Percentiles rank a stretch among this genome's conserved stretches.
Conservation (phyloP, 2,329 filamentous ascomycete species). For the Fusarium sp. region DNA sequence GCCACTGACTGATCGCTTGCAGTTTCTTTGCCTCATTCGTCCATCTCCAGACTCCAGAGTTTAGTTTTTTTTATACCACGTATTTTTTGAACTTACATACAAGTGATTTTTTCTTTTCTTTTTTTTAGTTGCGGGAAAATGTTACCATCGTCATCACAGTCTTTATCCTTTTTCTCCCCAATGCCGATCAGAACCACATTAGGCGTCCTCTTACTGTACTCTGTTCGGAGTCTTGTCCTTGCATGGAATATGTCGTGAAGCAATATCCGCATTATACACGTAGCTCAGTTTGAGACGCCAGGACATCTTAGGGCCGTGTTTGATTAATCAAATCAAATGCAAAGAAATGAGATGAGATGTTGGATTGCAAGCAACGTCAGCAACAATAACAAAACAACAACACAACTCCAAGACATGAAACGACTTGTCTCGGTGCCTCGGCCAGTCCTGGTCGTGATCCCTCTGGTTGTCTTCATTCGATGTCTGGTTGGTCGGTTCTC, state of each 20-base stretch:
- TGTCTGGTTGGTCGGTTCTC: constrained; percentile 33
- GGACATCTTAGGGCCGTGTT: constrained; percentile 5
- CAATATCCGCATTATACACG: constrained; percentile 20
- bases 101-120: background rate
- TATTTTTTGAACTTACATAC: background rate
- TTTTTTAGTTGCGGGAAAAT: background rate
- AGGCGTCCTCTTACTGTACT: constrained; percentile 14
- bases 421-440: constrained; percentile 21
- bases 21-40: constrained; percentile 25
- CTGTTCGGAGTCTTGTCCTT: background rate
- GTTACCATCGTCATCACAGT: constrained; percentile 30
- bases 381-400: constrained; percentile 26
- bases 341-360: constrained; percentile 4
- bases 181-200: constrained; percentile 29
- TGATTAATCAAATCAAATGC: constrained; percentile 26
- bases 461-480: constrained; percentile 13
- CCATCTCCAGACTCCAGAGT: background rate
- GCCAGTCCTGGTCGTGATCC: constrained; percentile 17
- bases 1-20: constrained; percentile 22
- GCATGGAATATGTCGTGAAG: constrained; percentile 10
- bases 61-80: background rate
- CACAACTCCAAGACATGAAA: constrained; percentile 23
- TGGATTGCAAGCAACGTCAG: constrained; percentile 19
- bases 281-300: constrained; percentile 11
- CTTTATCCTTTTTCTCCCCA: constrained; percentile 6